Evolutionary conservation across 2,329 filamentous ascomycete genomes (phyloP), one percentile per base, ranked within the genome.

Genomic region (Aspergillus sergii): DNA sequence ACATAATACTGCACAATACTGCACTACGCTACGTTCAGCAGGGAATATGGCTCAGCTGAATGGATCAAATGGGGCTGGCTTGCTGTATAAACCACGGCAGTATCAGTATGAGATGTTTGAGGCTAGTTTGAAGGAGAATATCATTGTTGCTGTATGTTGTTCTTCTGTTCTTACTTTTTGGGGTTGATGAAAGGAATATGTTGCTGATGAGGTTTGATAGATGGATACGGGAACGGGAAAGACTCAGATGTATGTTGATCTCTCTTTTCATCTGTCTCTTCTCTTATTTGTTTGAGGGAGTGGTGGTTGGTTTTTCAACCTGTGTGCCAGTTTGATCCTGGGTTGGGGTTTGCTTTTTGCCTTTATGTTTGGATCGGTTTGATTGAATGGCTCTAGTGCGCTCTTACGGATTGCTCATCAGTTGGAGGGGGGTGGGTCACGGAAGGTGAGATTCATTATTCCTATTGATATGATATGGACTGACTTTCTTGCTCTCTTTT

Each of bases 211-310:
- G 21, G 14, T 21, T 46, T 53, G 7, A 19, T 50, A 91, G 89
- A 93, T 93, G 91, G 90, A 91, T 65, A 94, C 91, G 0, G 91
- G 91, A 1, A 92, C 86, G 66, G 91, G 91, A 2, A 94, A 94
- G 75, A 93, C 91, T 3, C 88, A 90, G 67, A 86, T 93, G 90
- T 92, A 84, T 78, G 84, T 77, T 11, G 6, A 3, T n/a, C 54
- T 59, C 19, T 26, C 5, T 16, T 48, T 48, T 11, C 12, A 8
- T 36, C 7, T 46, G 12, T 46, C 2, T 26, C 6, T 11, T 28
- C 14, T 54, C 32, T 36, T 14, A 0, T 32, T 16, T 36, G 16
- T 7, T 51, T 19, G 11, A 11, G 34, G 34, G 34, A 2, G 26
- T 53, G 8, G 41, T 21, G 34, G 34, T 10, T 2, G 30, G 9